Evolutionary conservation across 768 basidiomycete genomes (phyloP).

Genomic region (Floccularia luteovirens): DNA sequence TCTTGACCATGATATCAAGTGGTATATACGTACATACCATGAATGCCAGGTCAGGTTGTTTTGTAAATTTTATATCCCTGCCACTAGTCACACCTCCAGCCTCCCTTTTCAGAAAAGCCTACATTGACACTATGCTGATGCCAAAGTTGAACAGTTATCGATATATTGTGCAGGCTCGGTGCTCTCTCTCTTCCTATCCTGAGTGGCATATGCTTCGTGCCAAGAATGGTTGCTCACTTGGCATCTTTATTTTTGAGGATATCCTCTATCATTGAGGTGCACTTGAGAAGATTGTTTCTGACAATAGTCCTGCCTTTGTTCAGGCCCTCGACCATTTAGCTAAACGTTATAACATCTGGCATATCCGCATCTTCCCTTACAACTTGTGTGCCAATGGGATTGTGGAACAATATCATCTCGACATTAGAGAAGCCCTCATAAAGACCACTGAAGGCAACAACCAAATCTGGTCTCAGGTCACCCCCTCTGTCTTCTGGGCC

Average conservation of each 20-base stretch:
- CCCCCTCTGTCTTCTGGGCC: conserved; percentile 14
- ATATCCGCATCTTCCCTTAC: conserved; percentile 22
- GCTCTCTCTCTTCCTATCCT: conserved; percentile 17
- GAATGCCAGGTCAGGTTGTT: conserved; percentile 16
- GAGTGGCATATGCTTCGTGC: conserved; percentile 11
- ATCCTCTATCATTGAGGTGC: conserved; percentile 17
- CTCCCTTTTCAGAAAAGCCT: conserved; percentile 10
- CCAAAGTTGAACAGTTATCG: conserved; percentile 9
- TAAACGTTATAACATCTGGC: conserved; percentile 10
- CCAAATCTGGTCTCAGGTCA: conserved; percentile 12
- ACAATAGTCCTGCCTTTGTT: conserved; percentile 16
- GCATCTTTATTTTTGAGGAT: conserved; percentile 12
- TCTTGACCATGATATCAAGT: conserved; percentile 8
- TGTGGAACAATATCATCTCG: conserved; percentile 24
- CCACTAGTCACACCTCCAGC: conserved; percentile 4
- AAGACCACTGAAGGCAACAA: conserved; percentile 12
- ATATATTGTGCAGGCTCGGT: conserved; percentile 16
- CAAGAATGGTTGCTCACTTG: conserved; percentile 8
- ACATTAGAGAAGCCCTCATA: conserved; percentile 20
- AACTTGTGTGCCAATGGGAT: conserved; percentile 27
- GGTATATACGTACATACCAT: conserved; percentile 16
- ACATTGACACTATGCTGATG: conserved; percentile 18
- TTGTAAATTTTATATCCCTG: background rate
- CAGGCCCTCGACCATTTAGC: background rate
- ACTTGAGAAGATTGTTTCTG: conserved; percentile 13